Evolutionary conservation across 202 grass and related monocot genomes (phyloP).

Genomic region (Carex sylvatica): DNA sequence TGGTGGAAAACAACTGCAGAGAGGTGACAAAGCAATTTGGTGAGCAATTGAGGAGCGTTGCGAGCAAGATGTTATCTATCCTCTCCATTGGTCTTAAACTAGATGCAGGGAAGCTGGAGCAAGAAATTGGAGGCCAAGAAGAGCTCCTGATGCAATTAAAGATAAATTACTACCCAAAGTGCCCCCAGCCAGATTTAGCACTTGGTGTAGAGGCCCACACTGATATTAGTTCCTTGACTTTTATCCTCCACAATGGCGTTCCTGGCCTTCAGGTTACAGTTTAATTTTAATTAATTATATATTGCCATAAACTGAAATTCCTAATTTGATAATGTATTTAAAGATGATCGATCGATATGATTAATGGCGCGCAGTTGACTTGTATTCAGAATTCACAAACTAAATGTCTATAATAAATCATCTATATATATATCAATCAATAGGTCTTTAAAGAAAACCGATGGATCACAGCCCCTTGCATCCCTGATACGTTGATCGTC

Average conservation of each 20-base stretch:
- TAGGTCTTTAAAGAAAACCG: constrained; percentile 43
- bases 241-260: constrained; percentile 86
- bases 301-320: too few relatives aligned
- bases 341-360: too few relatives aligned
- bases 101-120: constrained; percentile 29
- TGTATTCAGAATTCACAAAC: background rate
- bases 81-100: constrained; percentile 57
- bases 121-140: constrained; percentile 28
- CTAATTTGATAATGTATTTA: too few relatives aligned
- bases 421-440: too few relatives aligned
- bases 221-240: constrained; percentile 72
- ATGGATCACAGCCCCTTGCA: constrained; percentile 60
- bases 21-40: constrained; percentile 46
- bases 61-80: constrained; percentile 49
- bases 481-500: constrained; percentile 54
- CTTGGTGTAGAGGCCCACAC: constrained; percentile 86
- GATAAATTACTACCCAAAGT: constrained; percentile 91
- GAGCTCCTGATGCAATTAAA: constrained; percentile 70
- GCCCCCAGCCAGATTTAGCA: constrained; percentile 82
- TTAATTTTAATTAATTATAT: too few relatives aligned
- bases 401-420: background rate
- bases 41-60: constrained; percentile 29
- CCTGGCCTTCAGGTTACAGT: constrained; percentile 61
- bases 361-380: too few relatives aligned
- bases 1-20: constrained; percentile 10